Base-by-base conservation (phyloP, 2,329 filamentous ascomycete genomes). In the Colletotrichum gloeosporioides region DNA sequence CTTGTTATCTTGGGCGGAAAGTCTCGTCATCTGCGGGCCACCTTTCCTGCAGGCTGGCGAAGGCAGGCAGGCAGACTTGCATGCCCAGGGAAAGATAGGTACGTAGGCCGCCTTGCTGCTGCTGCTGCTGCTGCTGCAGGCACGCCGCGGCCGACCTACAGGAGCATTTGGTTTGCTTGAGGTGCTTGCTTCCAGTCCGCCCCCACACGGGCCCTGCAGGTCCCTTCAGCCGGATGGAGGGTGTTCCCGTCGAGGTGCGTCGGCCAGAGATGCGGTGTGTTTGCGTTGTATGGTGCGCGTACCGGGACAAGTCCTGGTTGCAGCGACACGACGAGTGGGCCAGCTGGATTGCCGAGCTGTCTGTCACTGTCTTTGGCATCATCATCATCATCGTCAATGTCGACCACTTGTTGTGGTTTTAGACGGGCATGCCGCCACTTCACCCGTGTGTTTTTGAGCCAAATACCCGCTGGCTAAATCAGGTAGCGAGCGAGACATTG, bases 21-120 rank as follows among this genome's bases (percentile, higher is more conserved):
- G 69, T 76, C 63, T 68, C 63, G 55, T 72, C 25, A 53, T 67
- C 25, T 68, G 69, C 69, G 55, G 69, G 73, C 63, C 63, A 49
- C 39, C 10, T 1, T 34, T 49, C 68, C 63, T 68, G 73, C 73
- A 61, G 69, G 18, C 55, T 34, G 9, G 39, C 67, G 55, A 63
- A 69, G 32, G 55, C 27, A 68, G 31, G 53, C 44, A 64, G 69
- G 63, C 69, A 32, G 15, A 39, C 57, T 49, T 76, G 73, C 73
- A 76, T 63, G 64, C 69, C 63, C 73, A 57, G 61, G 18, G 44
- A 49, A n/a, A 12, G 44, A 49, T 12, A 22, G 44, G 18, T 3
- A 44, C 16, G 18, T 18, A 49, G 44, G 44, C 44, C 44, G 44
- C 44, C 44, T 49, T 49, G 44, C 18, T 39, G 34, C 34, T 44